phyloP scores from a whole-genome alignment of 208 protist genomes.

The Phytomonas sp. region DNA sequence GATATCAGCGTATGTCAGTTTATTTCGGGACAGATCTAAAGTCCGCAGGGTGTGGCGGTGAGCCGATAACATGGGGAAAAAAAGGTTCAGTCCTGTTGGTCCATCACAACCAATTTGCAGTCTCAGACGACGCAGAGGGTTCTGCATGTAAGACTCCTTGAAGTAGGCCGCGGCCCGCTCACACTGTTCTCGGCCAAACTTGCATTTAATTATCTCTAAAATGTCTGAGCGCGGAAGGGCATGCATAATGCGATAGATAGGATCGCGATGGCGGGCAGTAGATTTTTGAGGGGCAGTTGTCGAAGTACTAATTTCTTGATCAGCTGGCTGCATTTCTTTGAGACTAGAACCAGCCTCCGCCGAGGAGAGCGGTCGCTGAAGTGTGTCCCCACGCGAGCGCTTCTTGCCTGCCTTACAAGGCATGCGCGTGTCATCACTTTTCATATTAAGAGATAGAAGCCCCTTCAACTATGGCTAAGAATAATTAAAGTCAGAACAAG shows the following conservation, averaged over 20 bases:
- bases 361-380: background rate
- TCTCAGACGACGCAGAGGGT: constrained; percentile 65
- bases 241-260: constrained; percentile 86
- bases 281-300: background rate
- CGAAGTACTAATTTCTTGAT: background rate
- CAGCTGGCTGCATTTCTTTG: background rate
- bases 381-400: background rate
- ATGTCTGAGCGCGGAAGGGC: constrained; percentile 63
- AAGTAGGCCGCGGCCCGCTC: constrained; percentile 67
- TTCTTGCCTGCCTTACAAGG: background rate
- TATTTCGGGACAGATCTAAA: constrained; percentile 79
- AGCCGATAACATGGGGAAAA: constrained; percentile 51
- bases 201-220: constrained; percentile 70
- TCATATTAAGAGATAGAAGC: background rate
- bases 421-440: background rate
- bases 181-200: constrained; percentile 62
- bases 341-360: background rate
- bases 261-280: constrained; percentile 17
- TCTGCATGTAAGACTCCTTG: constrained; percentile 60
- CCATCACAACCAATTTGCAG: constrained; percentile 75
- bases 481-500: background rate
- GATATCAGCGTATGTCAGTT: constrained; percentile 51
- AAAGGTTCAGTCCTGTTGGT: constrained; percentile 50
- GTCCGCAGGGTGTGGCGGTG: constrained; percentile 57
- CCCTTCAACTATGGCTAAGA: background rate